Evolutionary conservation across 2,329 filamentous ascomycete species (phyloP).

Genomic region (Phialemonium atrogriseum): DNA sequence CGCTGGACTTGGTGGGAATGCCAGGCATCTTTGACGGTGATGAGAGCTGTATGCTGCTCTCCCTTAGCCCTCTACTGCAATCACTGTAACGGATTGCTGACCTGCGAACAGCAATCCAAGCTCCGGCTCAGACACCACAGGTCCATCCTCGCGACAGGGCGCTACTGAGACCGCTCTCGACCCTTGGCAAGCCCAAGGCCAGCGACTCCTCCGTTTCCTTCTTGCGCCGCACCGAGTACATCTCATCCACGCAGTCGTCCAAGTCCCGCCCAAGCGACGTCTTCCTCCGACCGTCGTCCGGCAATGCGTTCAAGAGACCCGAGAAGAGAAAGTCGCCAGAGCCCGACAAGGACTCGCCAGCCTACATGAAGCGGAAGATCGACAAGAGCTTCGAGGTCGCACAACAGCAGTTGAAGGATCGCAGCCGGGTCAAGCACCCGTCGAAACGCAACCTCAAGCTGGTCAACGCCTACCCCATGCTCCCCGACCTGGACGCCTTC

Average conservation of each 20-base stretch:
- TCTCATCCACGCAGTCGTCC: constrained; percentile 49
- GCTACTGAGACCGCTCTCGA: constrained; percentile 74
- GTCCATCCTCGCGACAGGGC: constrained; percentile 78
- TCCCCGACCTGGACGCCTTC: constrained; percentile 61
- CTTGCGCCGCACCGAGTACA: constrained; percentile 93
- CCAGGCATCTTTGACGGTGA: constrained; percentile 92
- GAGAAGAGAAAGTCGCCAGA: constrained; percentile 46
- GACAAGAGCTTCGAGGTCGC: constrained; percentile 52
- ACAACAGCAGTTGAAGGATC: constrained; percentile 44
- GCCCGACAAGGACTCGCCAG: constrained; percentile 52
- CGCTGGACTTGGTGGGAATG: constrained; percentile 88
- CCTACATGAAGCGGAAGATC: constrained; percentile 60
- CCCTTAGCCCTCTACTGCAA: constrained; percentile 9
- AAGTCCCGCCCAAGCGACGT: constrained; percentile 39
- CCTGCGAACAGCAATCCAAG: constrained; percentile 65
- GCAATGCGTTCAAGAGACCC: constrained; percentile 24
- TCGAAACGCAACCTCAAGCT: constrained; percentile 50
- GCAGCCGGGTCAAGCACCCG: constrained; percentile 47
- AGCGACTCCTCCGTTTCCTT: constrained; percentile 79
- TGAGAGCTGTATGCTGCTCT: constrained; percentile 64
- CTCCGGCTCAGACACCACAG: constrained; percentile 59
- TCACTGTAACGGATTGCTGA: constrained; percentile 13
- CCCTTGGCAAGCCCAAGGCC: constrained; percentile 75
- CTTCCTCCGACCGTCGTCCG: constrained; percentile 20
- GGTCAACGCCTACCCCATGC: constrained; percentile 50